Base-by-base conservation (phyloP, 495 filamentous ascomycete species). In the Lasiosphaeria miniovina region DNA sequence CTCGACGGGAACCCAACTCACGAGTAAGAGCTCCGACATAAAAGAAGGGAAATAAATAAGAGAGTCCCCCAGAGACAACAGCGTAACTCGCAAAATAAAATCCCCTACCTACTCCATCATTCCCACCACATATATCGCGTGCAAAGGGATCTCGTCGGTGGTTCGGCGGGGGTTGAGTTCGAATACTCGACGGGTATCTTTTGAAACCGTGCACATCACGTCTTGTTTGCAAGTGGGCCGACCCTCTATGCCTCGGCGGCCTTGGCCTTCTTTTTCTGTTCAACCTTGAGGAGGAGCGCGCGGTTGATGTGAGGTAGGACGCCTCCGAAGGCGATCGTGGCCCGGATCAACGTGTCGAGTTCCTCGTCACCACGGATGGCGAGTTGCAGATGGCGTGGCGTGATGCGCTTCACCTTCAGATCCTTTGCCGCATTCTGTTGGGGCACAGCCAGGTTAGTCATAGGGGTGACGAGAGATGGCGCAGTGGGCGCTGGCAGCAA, bases 391-490 rank as follows among this genome's bases (percentile, higher is more conserved):
- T 98, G 94, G 71, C 94, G 94, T 36, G 94, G 94, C 4, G 94
- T 98, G 79, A 98, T 98, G 77, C 94, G 94, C 88, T 98, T 98
- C 79, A 98, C 94, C 77, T 98, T 98, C 67, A 98, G 88, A 75
- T 98, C 94, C 82, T 98, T 98, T 73, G 94, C 94, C 38, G 94
- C 94, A 72, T 98, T 98, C 82, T 85, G 64, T 49, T 50, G 49
- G 65, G 52, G 49, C 15, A 35, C 3, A 48, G 49, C 54, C 11
- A 46, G 43, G 12, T 8, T 34, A 52, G 31, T 11, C n/a, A 56
- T 6, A 33, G 31, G 15, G 46, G 49, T 55, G 52, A 65, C 5
- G 43, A 24, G 24, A 24, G 24, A 24, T 24, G 24, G 24, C 24
- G 24, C 24, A 24, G 24, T 24, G 24, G 24, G 24, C 24, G 24